phyloP scores from a whole-genome alignment of 2,329 filamentous ascomycete species.

The Ophiocordyceps camponoti-saundersi region DNA sequence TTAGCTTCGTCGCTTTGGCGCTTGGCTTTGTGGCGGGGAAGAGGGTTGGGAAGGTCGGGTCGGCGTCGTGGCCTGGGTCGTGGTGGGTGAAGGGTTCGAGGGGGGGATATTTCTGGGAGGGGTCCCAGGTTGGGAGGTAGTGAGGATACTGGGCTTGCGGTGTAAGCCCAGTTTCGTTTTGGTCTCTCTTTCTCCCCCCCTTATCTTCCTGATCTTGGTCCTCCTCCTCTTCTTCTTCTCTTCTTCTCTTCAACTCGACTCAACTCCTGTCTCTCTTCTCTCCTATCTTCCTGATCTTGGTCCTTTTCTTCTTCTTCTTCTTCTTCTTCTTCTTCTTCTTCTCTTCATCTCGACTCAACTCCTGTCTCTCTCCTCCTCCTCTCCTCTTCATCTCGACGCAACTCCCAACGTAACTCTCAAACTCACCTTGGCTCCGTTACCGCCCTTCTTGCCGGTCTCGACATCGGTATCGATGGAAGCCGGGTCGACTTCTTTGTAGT shows the following conservation, averaged over 20 bases:
- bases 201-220: too few relatives aligned
- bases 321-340: too few relatives aligned
- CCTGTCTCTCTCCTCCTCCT: background rate
- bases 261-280: background rate
- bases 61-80: slow-evolving; percentile 62
- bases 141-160: slow-evolving; percentile 38
- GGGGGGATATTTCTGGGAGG: slow-evolving; percentile 45
- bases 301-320: too few relatives aligned
- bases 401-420: background rate
- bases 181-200: too few relatives aligned
- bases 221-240: too few relatives aligned
- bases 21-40: slow-evolving; percentile 27
- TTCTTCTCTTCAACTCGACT: too few relatives aligned
- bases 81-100: slow-evolving; percentile 54
- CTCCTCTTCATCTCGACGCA: too few relatives aligned
- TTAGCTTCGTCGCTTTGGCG: slow-evolving; percentile 38
- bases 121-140: slow-evolving; percentile 58
- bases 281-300: too few relatives aligned
- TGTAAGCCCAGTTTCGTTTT: background rate
- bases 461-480: slow-evolving; percentile 9
- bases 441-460: slow-evolving; percentile 12
- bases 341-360: too few relatives aligned
- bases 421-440: slow-evolving; percentile 11
- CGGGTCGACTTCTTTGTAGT: slow-evolving; percentile 15
- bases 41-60: slow-evolving; percentile 51